Conservation (phyloP, 129 eudicot genomes). For the Kitagawia praeruptora region DNA sequence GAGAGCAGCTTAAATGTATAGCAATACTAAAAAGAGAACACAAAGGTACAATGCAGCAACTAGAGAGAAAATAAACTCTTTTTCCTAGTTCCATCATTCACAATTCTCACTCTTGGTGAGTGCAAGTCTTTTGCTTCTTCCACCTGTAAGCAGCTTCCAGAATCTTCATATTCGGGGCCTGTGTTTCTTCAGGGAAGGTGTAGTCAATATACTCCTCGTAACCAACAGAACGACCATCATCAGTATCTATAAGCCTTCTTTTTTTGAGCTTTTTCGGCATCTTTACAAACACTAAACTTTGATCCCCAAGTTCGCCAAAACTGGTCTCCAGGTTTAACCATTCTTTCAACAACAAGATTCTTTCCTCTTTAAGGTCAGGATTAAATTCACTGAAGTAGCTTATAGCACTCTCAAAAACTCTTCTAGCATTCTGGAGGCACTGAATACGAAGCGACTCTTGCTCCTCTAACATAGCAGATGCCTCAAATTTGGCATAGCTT, state of each 20-base stretch:
- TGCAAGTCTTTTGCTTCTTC: slow-evolving; percentile 50
- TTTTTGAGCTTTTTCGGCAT: slow-evolving; percentile 74
- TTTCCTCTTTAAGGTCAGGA: slow-evolving; percentile 67
- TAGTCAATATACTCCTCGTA: slow-evolving; percentile 82
- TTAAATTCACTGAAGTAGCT: slow-evolving; percentile 49
- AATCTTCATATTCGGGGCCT: slow-evolving; percentile 48
- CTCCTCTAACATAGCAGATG: neutral
- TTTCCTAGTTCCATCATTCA: neutral
- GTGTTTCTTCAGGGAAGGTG: slow-evolving; percentile 72
- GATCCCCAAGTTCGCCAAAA: slow-evolving; percentile 65
- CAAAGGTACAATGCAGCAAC: neutral
- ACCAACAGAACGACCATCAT: slow-evolving; percentile 62
- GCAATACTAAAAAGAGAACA: neutral
- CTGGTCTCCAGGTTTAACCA: slow-evolving; percentile 57
- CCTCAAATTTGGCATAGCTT: neutral
- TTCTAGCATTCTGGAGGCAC: slow-evolving; percentile 21
- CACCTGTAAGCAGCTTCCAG: slow-evolving; percentile 68
- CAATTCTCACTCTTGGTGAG: neutral
- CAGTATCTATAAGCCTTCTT: slow-evolving; percentile 47
- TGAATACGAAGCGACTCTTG: neutral
- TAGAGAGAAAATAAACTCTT: too few species aligned
- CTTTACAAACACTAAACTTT: slow-evolving; percentile 37
- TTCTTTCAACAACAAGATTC: slow-evolving; percentile 71
- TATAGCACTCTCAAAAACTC: slow-evolving; percentile 61
- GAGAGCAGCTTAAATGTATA: neutral